Percentiles rank a stretch among this genome's conserved stretches.
Evolutionary conservation across 495 filamentous ascomycete genomes (phyloP).

Genomic region (Diplogelasinospora grovesii): DNA sequence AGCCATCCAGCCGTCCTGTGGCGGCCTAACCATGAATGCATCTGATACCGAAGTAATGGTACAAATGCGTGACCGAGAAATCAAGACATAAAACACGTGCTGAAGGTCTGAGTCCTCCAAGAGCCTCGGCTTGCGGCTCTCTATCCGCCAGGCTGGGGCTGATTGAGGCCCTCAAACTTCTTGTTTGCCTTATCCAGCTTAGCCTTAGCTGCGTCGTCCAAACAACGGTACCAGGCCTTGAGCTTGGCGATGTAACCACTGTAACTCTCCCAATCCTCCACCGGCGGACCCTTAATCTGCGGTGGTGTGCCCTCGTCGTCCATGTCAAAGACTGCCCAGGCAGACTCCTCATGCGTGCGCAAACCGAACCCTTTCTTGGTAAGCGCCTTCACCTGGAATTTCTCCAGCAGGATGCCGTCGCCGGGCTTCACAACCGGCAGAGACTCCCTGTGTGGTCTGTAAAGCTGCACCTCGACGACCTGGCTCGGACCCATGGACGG

Average conservation of each 20-base stretch:
- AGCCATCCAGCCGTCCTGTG: too few relatives aligned
- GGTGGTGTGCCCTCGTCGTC: slow-evolving; percentile 19
- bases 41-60: too few relatives aligned
- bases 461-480: slow-evolving; percentile 59
- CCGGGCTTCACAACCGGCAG: slow-evolving; percentile 65
- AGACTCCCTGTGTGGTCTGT: slow-evolving; percentile 63
- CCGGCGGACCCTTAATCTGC: slow-evolving; percentile 40
- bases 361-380: slow-evolving; percentile 44
- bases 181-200: slow-evolving; percentile 37
- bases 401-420: slow-evolving; percentile 67
- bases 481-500: slow-evolving; percentile 41
- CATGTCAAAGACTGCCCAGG: slow-evolving; percentile 60
- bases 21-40: too few relatives aligned
- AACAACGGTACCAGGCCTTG: slow-evolving; percentile 33
- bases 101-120: too few relatives aligned
- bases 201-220: slow-evolving; percentile 28
- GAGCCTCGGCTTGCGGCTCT: too few relatives aligned
- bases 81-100: too few relatives aligned
- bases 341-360: slow-evolving; percentile 33
- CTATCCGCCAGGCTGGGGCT: slow-evolving; percentile 15
- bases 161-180: slow-evolving; percentile 27
- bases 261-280: slow-evolving; percentile 36
- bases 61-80: too few relatives aligned
- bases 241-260: slow-evolving; percentile 25
- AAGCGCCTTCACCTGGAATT: slow-evolving; percentile 60